Conservation (phyloP, 2,329 filamentous ascomycete genomes). For the Cladosporium sp. region DNA sequence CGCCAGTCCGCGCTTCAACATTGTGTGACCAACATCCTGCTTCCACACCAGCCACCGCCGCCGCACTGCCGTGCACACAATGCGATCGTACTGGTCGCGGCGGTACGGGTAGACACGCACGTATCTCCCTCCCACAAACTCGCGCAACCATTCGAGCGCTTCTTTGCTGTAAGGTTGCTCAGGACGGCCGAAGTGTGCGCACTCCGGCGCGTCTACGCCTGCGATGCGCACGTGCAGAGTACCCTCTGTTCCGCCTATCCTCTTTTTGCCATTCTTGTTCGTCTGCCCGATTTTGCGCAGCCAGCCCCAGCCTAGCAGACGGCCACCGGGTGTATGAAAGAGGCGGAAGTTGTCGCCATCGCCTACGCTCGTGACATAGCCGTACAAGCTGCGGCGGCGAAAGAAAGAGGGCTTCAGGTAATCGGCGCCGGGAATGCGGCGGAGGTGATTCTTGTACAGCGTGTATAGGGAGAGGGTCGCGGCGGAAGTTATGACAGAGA, state of each 20-base stretch:
- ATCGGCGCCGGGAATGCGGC: conserved; percentile 73
- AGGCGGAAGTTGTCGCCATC: conserved; percentile 95
- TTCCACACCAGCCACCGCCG: conserved; percentile 49
- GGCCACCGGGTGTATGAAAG: conserved; percentile 91
- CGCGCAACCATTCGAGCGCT: conserved; percentile 74
- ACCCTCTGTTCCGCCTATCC: conserved; percentile 43
- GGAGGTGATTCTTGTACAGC: conserved; percentile 68
- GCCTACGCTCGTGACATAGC: conserved; percentile 85
- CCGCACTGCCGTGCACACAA: conserved; percentile 74
- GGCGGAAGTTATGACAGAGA: conserved; percentile 50
- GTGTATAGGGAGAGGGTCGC: conserved; percentile 52
- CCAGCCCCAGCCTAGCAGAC: conserved; percentile 77
- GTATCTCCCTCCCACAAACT: conserved; percentile 65
- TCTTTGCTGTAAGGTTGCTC: conserved; percentile 81
- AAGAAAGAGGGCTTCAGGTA: conserved; percentile 74
- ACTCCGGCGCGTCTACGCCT: conserved; percentile 88
- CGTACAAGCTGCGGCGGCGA: conserved; percentile 71
- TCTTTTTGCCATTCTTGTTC: conserved; percentile 19
- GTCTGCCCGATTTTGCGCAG: conserved; percentile 19
- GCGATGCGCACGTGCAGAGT: conserved; percentile 82
- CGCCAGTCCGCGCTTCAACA: conserved; percentile 79
- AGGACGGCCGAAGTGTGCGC: conserved; percentile 84
- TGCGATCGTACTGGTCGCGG: conserved; percentile 85
- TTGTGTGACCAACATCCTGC: conserved; percentile 80
- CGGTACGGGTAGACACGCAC: conserved; percentile 81